Evolutionary conservation across 2,329 filamentous ascomycete genomes (phyloP).

Genomic region (Ceratocystis huliohia): DNA sequence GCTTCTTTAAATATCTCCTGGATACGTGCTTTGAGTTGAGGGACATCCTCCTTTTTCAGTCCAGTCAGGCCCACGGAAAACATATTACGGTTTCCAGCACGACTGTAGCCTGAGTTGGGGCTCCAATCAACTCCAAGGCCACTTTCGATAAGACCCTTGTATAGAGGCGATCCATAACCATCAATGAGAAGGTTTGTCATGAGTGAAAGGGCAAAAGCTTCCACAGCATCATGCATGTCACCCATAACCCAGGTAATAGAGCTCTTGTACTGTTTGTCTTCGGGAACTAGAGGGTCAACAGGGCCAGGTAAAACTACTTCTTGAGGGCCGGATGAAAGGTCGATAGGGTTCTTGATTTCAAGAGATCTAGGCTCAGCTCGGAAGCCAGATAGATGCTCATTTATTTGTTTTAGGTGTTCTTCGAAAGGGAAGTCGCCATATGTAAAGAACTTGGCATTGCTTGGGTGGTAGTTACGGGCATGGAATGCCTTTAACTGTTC

Average conservation of each 20-base stretch:
- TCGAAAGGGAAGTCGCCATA: slow-evolving; percentile 84
- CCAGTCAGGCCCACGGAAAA: slow-evolving; percentile 87
- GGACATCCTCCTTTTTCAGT: slow-evolving; percentile 68
- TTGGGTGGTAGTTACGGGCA: slow-evolving; percentile 87
- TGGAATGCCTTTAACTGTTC: slow-evolving; percentile 82
- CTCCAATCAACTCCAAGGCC: slow-evolving; percentile 88
- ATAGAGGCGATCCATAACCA: slow-evolving; percentile 89
- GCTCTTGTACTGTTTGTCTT: slow-evolving; percentile 82
- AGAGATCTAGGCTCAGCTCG: slow-evolving; percentile 43
- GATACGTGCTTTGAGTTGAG: slow-evolving; percentile 62
- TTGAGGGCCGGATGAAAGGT: slow-evolving; percentile 52
- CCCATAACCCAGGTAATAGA: slow-evolving; percentile 88
- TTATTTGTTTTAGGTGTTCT: slow-evolving; percentile 68
- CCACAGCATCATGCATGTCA: slow-evolving; percentile 66
- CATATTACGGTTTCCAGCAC: slow-evolving; percentile 60
- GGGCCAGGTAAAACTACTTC: slow-evolving; percentile 66
- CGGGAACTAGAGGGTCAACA: slow-evolving; percentile 71
- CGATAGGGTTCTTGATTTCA: slow-evolving; percentile 54
- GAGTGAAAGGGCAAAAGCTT: slow-evolving; percentile 76
- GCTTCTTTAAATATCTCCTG: slow-evolving; percentile 58
- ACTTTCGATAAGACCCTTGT: slow-evolving; percentile 75
- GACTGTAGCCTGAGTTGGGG: slow-evolving; percentile 85
- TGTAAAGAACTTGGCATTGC: slow-evolving; percentile 89
- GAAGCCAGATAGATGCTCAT: slow-evolving; percentile 62
- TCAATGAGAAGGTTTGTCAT: slow-evolving; percentile 77